Evolutionary conservation across 805 yeast species (phyloP).

Genomic region (Middelhovenomyces tepae): DNA sequence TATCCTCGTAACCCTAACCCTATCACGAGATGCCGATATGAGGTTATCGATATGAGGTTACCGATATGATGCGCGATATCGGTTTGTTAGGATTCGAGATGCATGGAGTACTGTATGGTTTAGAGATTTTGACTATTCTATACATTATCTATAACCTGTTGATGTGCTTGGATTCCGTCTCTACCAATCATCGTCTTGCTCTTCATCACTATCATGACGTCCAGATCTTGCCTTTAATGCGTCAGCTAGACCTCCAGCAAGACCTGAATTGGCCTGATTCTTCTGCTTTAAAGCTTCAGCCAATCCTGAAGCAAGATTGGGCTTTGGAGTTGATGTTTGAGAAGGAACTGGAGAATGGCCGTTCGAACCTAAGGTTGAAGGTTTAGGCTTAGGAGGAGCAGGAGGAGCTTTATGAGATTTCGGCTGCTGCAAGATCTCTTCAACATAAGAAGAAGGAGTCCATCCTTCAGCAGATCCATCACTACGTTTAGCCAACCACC

Average conservation of each 20-base stretch:
- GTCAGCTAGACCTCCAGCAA: constrained; percentile 84
- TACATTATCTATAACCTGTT: too few species aligned
- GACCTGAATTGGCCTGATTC: constrained; percentile 47
- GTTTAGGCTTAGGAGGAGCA: constrained; percentile 20
- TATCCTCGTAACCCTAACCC: too few species aligned
- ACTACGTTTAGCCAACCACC: constrained; percentile 82
- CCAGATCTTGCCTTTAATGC: constrained; percentile 73
- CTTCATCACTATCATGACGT: constrained; percentile 58
- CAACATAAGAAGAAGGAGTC: constrained; percentile 93
- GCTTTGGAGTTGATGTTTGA: constrained; percentile 21
- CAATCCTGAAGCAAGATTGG: constrained; percentile 42
- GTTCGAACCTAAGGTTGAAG: too few species aligned
- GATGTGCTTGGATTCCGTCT: too few species aligned
- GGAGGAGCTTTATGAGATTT: constrained; percentile 15
- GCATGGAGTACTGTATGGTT: too few species aligned
- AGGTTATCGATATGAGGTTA: too few species aligned
- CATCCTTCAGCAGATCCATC: constrained; percentile 84
- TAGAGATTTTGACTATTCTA: too few species aligned
- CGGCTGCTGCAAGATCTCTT: constrained; percentile 21
- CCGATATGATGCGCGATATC: too few species aligned
- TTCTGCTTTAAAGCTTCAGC: constrained; percentile 63
- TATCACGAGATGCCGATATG: too few species aligned
- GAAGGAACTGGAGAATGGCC: constrained; percentile 17
- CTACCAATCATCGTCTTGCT: constrained; percentile 34
- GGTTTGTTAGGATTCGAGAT: too few species aligned